A percentile compares a stretch with the other conserved stretches of the same genome.
Conservation (phyloP, 768 basidiomycete species). For the Macrolepiota fuliginosa region DNA sequence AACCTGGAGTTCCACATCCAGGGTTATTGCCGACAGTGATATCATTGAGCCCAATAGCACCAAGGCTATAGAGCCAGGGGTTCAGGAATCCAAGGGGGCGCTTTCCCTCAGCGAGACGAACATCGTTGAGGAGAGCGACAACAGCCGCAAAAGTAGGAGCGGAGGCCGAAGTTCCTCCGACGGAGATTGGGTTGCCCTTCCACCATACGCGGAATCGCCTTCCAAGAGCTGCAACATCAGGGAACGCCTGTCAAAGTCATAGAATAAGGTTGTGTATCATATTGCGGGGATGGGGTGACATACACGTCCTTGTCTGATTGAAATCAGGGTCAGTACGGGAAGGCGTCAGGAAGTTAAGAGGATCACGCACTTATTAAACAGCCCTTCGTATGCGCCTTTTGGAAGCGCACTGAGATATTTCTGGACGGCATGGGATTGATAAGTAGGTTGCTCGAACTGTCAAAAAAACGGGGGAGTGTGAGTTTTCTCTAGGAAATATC, state of each 20-base stretch:
- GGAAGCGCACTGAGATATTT: conserved; percentile 44
- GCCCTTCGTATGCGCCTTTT: conserved; percentile 48
- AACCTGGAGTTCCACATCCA: conserved; percentile 63
- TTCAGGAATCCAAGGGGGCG: conserved; percentile 65
- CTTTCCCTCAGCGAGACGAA: conserved; percentile 40
- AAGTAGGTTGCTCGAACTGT: conserved; percentile 53
- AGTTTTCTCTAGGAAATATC: not conserved
- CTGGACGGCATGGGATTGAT: conserved; percentile 46
- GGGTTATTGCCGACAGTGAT: conserved; percentile 55
- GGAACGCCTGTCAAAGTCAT: conserved; percentile 40
- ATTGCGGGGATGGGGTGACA: not conserved
- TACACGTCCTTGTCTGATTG: conserved; percentile 51
- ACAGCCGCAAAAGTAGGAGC: conserved; percentile 64
- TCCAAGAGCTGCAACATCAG: conserved; percentile 67
- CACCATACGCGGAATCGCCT: conserved; percentile 46
- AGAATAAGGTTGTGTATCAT: not conserved
- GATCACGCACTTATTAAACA: conserved; percentile 54
- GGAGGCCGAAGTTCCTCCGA: conserved; percentile 66
- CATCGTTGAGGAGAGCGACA: conserved; percentile 65
- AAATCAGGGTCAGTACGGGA: not conserved
- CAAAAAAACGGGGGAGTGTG: not conserved
- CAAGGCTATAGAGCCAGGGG: conserved; percentile 52
- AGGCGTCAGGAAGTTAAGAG: not conserved
- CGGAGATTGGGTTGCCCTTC: conserved; percentile 31
- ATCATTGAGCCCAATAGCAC: conserved; percentile 47